A percentile compares a stretch with the other conserved stretches of the same genome.
These are phyloP conservation scores for Glycine latifolia DNA, from an alignment of 306 rosid genomes.

Conservation along the genomic window DNA sequence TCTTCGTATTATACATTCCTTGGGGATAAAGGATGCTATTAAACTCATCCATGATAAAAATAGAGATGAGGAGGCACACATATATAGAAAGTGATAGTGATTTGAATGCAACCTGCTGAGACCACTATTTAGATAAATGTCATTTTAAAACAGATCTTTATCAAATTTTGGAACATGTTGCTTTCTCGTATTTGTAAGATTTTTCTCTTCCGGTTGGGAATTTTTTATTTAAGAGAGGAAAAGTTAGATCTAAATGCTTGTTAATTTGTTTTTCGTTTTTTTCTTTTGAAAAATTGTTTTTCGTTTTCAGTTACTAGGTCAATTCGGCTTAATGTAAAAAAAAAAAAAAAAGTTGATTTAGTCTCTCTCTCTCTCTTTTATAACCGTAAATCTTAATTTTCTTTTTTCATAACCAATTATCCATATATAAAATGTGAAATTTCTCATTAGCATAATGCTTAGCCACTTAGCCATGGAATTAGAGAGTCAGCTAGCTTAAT, in stretches of 20 bases:
- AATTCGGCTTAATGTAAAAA: background rate
- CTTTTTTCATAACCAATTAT: too few relatives aligned
- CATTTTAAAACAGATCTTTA: too few relatives aligned
- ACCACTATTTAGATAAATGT: too few relatives aligned
- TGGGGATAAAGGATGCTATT: conserved; percentile 46
- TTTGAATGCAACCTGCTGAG: too few relatives aligned
- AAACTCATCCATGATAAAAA: conserved; percentile 31
- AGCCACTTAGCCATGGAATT: background rate
- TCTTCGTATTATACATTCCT: conserved; percentile 24
- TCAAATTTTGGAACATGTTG: too few relatives aligned
- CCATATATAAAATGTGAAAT: background rate
- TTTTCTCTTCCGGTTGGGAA: too few relatives aligned
- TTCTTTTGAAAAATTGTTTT: too few relatives aligned
- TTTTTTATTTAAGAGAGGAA: too few relatives aligned
- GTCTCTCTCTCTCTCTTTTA: background rate
- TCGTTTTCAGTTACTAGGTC: background rate
- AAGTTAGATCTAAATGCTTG: too few relatives aligned
- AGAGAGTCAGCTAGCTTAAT: background rate
- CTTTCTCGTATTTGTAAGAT: too few relatives aligned
- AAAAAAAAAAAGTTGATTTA: background rate
- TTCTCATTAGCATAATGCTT: background rate
- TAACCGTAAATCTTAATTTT: too few relatives aligned
- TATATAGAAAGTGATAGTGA: background rate
- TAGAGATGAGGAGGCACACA: background rate
- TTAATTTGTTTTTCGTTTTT: background rate